Conservation (phyloP, 2,329 filamentous ascomycete genomes). For the Rhynchosporium agropyri region DNA sequence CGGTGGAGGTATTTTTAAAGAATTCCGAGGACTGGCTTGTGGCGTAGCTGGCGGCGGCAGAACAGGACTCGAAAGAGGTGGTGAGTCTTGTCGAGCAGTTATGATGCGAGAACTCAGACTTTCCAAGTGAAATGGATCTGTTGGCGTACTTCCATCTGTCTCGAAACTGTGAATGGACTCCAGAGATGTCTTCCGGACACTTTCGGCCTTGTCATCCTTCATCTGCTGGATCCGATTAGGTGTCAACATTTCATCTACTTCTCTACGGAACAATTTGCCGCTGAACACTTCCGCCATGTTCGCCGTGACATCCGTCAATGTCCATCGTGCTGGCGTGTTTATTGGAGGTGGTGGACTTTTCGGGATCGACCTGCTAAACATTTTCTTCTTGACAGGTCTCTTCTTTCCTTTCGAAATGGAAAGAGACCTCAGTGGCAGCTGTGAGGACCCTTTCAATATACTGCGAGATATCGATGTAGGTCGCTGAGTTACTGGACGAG, state of each 20-base stretch:
- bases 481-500: slow-evolving; percentile 17
- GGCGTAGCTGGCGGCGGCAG: slow-evolving; percentile 28
- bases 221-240: slow-evolving; percentile 52
- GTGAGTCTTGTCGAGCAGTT: slow-evolving; percentile 36
- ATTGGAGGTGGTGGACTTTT: slow-evolving; percentile 28
- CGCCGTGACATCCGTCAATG: slow-evolving; percentile 56
- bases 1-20: background rate
- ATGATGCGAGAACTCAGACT: slow-evolving; percentile 50
- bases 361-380: slow-evolving; percentile 27
- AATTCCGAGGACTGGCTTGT: slow-evolving; percentile 2
- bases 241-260: slow-evolving; percentile 62
- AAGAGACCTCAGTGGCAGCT: slow-evolving; percentile 23
- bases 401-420: slow-evolving; percentile 46
- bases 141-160: slow-evolving; percentile 45
- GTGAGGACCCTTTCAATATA: slow-evolving; percentile 16
- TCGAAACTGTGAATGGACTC: slow-evolving; percentile 36
- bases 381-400: slow-evolving; percentile 45
- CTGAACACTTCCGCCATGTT: slow-evolving; percentile 61
- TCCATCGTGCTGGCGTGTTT: slow-evolving; percentile 51
- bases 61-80: slow-evolving; percentile 22
- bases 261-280: slow-evolving; percentile 57
- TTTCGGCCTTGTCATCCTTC: slow-evolving; percentile 26
- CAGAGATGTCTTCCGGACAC: slow-evolving; percentile 28
- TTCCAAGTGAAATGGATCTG: slow-evolving; percentile 55
- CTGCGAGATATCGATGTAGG: slow-evolving; percentile 28